A percentile compares a stretch with the other conserved stretches of the same genome.
These are phyloP conservation scores for Oxytropis ochrocephala DNA, from an alignment of 306 rosid species.

Conservation along the genomic window DNA sequence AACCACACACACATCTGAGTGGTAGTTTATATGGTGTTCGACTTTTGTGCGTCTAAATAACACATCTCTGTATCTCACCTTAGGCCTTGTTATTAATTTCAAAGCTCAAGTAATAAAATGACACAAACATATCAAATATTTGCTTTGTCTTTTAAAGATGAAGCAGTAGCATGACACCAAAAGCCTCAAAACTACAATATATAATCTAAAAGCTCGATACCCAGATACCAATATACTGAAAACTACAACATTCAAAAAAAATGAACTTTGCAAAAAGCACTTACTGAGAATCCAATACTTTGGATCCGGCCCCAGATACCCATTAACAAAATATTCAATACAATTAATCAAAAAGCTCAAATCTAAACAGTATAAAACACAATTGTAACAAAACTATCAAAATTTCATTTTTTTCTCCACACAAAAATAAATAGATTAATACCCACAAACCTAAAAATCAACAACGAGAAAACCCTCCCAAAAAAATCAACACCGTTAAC, in stretches of 20 bases:
- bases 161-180: neutral
- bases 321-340: slow-evolving; percentile 3
- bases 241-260: neutral
- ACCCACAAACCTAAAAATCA: neutral
- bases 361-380: neutral
- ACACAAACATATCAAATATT: neutral
- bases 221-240: neutral
- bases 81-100: neutral
- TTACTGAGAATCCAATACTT: slow-evolving; percentile 11
- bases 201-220: neutral
- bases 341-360: neutral
- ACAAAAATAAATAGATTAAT: neutral
- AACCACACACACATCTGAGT: too few relatives aligned
- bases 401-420: neutral
- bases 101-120: neutral
- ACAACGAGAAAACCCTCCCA: neutral
- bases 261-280: neutral
- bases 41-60: too few relatives aligned
- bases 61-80: neutral
- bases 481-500: neutral
- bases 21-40: too few relatives aligned
- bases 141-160: neutral
- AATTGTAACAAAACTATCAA: neutral
- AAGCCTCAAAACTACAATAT: neutral
- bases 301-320: slow-evolving; percentile 2